Evolutionary conservation across 2,329 filamentous ascomycete genomes (phyloP).

Genomic region (Sclerotinia borealis): DNA sequence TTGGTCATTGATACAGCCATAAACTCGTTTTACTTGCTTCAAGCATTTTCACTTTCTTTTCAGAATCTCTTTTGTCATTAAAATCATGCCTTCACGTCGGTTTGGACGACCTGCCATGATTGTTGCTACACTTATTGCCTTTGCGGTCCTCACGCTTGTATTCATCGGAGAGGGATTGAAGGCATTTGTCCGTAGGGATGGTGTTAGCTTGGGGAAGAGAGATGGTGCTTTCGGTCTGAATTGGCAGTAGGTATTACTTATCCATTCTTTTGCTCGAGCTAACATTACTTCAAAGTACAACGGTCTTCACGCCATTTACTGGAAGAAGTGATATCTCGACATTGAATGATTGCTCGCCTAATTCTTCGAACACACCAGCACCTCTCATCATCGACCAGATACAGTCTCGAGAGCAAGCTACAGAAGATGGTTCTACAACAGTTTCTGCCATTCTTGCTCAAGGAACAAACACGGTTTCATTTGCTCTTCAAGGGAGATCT

Average conservation of each 20-base stretch:
- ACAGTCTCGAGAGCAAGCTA: not conserved
- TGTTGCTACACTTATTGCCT: constrained; percentile 18
- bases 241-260: constrained; percentile 2
- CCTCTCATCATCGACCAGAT: not conserved
- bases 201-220: constrained; percentile 7
- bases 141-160: constrained; percentile 24
- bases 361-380: not conserved
- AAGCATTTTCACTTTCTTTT: constrained; percentile 7
- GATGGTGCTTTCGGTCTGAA: constrained; percentile 1
- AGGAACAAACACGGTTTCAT: constrained; percentile 10
- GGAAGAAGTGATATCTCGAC: not conserved
- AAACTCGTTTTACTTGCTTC: constrained; percentile 11
- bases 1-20: constrained; percentile 14
- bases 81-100: constrained; percentile 23
- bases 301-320: not conserved
- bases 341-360: not conserved
- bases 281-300: not conserved
- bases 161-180: constrained; percentile 25
- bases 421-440: not conserved
- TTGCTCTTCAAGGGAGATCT: constrained; percentile 6
- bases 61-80: constrained; percentile 8
- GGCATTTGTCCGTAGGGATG: constrained; percentile 11
- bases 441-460: constrained; percentile 6
- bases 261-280: not conserved
- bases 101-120: constrained; percentile 14